Evolutionary conservation across 2,329 filamentous ascomycete genomes (phyloP), one percentile per base, ranked within the genome.

Genomic region (Botrytis pseudocinerea): DNA sequence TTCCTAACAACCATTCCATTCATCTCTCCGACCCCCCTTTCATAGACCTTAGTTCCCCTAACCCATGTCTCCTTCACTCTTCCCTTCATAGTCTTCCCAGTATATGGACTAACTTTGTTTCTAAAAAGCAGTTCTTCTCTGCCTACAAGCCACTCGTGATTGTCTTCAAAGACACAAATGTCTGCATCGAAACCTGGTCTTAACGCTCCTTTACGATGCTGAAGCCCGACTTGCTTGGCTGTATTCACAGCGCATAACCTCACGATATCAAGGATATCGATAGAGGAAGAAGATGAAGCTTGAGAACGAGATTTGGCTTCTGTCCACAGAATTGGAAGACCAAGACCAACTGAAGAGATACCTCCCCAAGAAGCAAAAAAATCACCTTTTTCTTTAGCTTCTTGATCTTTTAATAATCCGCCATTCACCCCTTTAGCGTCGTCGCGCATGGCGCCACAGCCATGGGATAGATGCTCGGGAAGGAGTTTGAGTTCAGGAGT

Each of bases 301-400:
- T 64, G 60, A n/a, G 81, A 82, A 0, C 75, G 74, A 4, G 76
- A 68, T 14, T 82, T 87, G 81, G 46, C 86, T 83, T 61, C 88
- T 87, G 75, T 89, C 87, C 80, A 87, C 85, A 99, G 87, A 76
- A 99, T 97, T 7, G 94, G 93, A 6, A 99, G 87, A 0, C 96
- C 96, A 1, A 99, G 88, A 0, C 96, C 96, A 28, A 99, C 95
- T 7, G 93, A 96, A 6, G 93, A 95, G 79, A 99, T 97, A 22
- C 96, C 96, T 71, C 96, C 96, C 96, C 96, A 99, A 1, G 95
- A 95, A 6, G 92, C 90, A 83, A 98, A 96, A 87, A 99, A 98
- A 83, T 98, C 93, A 54, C 96, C 96, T 38, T 83, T 82, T 35
- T 84, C 83, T 54, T 83, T 80, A 1, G 82, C 79, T 16, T 83